These are phyloP conservation scores for Backusella luteola DNA, from an alignment of 192 early-diverging fungal genomes.

Conservation along the genomic window DNA sequence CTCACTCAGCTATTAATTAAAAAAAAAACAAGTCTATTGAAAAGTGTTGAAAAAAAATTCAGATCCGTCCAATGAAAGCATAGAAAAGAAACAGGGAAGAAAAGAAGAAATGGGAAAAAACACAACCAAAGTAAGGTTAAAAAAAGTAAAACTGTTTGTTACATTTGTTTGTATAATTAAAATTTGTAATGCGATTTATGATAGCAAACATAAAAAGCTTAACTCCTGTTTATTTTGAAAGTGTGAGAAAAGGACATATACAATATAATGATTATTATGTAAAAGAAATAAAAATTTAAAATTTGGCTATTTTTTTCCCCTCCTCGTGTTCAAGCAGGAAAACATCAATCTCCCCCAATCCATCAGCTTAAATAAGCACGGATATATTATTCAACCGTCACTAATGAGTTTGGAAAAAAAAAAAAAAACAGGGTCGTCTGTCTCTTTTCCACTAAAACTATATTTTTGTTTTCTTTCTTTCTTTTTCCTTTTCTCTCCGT, in stretches of 20 bases:
- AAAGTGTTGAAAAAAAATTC: neutral
- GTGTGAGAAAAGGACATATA: neutral
- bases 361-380: neutral
- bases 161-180: neutral
- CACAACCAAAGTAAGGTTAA: neutral
- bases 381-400: neutral
- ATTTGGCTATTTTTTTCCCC: neutral
- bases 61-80: neutral
- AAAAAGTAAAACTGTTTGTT: neutral
- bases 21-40: neutral
- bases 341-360: too few relatives aligned
- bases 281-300: neutral
- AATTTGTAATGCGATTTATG: neutral
- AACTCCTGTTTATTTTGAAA: neutral
- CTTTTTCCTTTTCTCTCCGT: neutral
- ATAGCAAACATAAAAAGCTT: neutral
- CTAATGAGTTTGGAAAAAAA: neutral
- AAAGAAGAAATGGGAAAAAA: neutral
- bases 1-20: neutral
- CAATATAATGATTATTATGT: neutral
- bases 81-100: neutral
- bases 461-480: constrained; percentile 9
- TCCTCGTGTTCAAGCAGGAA: neutral
- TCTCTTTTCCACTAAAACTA: neutral
- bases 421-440: neutral